Base-by-base conservation (phyloP, 192 early-diverging fungal genomes). In the Chytriomyces confervae region DNA sequence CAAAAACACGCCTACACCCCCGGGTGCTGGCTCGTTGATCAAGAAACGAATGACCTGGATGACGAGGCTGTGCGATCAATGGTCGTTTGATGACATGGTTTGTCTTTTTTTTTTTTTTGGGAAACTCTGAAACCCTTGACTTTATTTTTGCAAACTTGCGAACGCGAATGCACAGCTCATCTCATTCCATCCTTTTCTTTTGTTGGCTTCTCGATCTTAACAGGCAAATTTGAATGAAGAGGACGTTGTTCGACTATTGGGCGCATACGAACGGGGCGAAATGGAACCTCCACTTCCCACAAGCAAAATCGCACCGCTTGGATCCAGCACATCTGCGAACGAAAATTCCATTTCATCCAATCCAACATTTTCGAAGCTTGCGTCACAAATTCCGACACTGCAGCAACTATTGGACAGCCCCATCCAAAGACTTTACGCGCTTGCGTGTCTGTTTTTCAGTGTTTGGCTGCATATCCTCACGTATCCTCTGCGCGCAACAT, bases 11-110 rank as follows among this genome's bases (percentile, higher is more conserved):
- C 89, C 90, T 72, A 77, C 82, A 44, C 70, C 62, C 27, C 57
- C 84, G 85, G 51, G 66, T 62, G 48, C 68, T 44, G 66, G 44
- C 47, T 46, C 62, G 18, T 85, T 85, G n/a, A 88, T 89, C 36
- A 87, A 87, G 46, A 86, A 91, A 50, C 81, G 95, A 9, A 97
- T 97, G 95, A 72, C 79, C 4, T 97, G 95, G 95, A 86, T 97
- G 69, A 90, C 86, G 20, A 85, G 88, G 69, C 67, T 96, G 44
- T 97, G 95, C 84, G 94, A 97, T 76, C 77, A 87, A 46, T 97
- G 95, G 95, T 86, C 89, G 6, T 87, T 92, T 50, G 88, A 94
- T 53, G 89, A 93, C 44, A 85, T 97, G 78, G 91, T 57, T 13
- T 20, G 53, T 36, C 3, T 36, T 36, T 36, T 36, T 36, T 27